Base-by-base conservation (phyloP, 768 basidiomycete species). In the Trametes coccinea region DNA sequence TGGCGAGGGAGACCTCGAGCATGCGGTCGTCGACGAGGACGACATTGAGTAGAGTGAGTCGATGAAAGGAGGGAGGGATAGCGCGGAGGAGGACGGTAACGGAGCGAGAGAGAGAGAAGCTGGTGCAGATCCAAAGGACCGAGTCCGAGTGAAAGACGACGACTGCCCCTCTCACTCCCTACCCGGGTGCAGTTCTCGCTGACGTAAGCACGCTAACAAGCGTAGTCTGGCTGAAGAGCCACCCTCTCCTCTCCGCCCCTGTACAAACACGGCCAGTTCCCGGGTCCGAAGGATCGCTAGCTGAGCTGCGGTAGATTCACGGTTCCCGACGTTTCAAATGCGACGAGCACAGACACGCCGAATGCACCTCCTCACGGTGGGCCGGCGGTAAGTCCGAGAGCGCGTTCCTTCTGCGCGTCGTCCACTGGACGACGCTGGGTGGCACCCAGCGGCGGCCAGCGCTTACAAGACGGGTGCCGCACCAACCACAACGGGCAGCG, bases 1-100 rank as follows among this genome's bases (percentile, higher is more conserved):
- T 5, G 90, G 90, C 0, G 90, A 90, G 1, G 88, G 81, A 4
- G 89, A 90, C 47, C 90, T 86, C 56, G 90, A 89, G 69, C 77
- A 75, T 31, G 79, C 79, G 17, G 84, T 78, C 44, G 80, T 74
- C 11, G 86, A 81, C 67, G 86, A 82, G 61, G 85, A 82, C 64
- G 86, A 85, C 86, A 86, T 86, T 70, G 61, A 22, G 54, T 60
- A 55, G 64, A 5, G 34, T 6, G 11, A 37, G 34, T 11, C 11
- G 2, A 37, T 33, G 7, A 39, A 39, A 30, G 39, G 13, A 13
- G 31, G 2, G 13, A 51, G 48, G 49, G 33, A 57, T 50, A 46
- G 43, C 53, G 45, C 61, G 61, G 59, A 60, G 57, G 27, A 51
- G 44, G 27, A 22, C 22, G 22, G 22, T 22, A 22, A 22, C 22